Conservation (phyloP, 345 rosid genomes). For the Acer negundo region DNA sequence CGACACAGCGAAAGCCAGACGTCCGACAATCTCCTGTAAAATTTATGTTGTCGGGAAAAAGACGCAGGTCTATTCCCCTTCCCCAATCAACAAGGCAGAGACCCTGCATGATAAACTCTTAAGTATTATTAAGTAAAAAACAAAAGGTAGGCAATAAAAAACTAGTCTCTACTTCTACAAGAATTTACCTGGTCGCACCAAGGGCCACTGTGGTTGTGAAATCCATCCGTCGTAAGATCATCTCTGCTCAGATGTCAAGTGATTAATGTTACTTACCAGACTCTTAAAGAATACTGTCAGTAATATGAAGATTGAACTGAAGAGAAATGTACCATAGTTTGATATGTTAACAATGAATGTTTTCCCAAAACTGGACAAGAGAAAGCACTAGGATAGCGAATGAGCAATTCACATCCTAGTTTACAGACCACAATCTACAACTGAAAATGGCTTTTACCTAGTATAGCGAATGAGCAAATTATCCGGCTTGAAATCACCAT, state of each 20-base stretch:
- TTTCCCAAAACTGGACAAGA: neutral
- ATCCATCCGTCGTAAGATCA: constrained; percentile 61
- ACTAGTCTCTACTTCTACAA: neutral
- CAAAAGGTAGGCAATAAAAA: neutral
- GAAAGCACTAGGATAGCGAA: neutral
- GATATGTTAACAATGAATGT: neutral
- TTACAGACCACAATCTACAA: constrained; percentile 4
- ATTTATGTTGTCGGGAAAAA: constrained; percentile 59
- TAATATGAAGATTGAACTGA: neutral
- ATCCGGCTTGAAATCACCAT: constrained; percentile 98
- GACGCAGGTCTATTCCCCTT: constrained; percentile 81
- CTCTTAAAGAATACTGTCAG: neutral
- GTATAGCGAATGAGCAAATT: constrained; percentile 80
- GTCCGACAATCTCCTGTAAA: constrained; percentile 84
- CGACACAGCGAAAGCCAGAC: constrained; percentile 86
- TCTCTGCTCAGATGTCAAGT: constrained; percentile 40
- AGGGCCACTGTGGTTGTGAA: constrained; percentile 56
- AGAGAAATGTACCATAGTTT: neutral
- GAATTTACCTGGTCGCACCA: constrained; percentile 73
- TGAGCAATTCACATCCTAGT: neutral
- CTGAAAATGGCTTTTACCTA: constrained; percentile 44
- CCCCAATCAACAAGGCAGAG: constrained; percentile 99
- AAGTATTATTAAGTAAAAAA: neutral
- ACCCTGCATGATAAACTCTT: constrained; percentile 50
- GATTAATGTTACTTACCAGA: constrained; percentile 6